Evolutionary conservation across 2,329 filamentous ascomycete species (phyloP).

Genomic region (Neonectria coccinea): DNA sequence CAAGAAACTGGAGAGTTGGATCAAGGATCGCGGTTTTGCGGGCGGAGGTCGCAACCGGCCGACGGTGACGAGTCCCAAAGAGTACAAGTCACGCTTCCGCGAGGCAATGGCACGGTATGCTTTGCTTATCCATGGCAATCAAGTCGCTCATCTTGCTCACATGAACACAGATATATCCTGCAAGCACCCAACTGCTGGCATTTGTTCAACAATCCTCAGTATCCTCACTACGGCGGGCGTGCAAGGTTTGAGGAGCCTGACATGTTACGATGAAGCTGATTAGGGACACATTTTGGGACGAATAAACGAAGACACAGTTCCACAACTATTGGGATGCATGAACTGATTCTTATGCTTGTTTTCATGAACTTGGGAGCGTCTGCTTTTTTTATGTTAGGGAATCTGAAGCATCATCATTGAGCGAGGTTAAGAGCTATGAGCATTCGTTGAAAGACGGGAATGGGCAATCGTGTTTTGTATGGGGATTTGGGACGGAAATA

Average conservation of each 20-base stretch:
- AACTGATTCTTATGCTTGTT: constrained; percentile 10
- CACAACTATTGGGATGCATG: background rate
- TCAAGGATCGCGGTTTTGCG: constrained; percentile 92
- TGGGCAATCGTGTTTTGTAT: background rate
- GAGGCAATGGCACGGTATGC: constrained; percentile 94
- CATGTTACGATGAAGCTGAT: constrained; percentile 38
- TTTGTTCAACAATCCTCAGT: constrained; percentile 66
- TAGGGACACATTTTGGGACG: background rate
- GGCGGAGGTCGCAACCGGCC: constrained; percentile 83
- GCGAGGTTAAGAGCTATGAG: background rate
- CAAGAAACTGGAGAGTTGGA: constrained; percentile 99
- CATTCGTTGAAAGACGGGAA: constrained; percentile 6
- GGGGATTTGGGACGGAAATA: background rate
- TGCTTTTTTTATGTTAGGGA: constrained; percentile 3
- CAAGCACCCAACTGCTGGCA: constrained; percentile 83
- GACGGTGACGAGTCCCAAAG: constrained; percentile 95
- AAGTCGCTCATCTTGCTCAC: constrained; percentile 25
- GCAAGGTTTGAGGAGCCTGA: constrained; percentile 57
- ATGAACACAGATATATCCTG: constrained; percentile 70
- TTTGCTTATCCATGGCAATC: background rate
- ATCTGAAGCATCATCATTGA: background rate
- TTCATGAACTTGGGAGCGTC: constrained; percentile 7
- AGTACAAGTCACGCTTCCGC: constrained; percentile 95
- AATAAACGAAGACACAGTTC: constrained; percentile 1
- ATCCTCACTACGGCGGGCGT: constrained; percentile 52